phyloP scores from a whole-genome alignment of 345 rosid species.

The Limnanthes douglasii region DNA sequence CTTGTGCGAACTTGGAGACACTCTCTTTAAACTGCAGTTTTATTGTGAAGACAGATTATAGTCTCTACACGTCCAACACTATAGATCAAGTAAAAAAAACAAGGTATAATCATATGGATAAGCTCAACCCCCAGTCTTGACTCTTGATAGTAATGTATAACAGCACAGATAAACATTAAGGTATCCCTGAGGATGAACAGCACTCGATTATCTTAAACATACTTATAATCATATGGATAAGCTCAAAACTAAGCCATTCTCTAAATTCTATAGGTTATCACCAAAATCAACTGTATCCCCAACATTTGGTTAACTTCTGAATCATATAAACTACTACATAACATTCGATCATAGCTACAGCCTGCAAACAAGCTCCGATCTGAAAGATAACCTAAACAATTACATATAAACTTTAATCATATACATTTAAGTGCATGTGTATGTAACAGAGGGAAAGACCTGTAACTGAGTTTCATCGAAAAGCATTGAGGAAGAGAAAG shows the following conservation, averaged over 20 bases:
- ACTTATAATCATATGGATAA: not conserved
- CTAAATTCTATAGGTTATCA: not conserved
- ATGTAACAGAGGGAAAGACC: slow-evolving; percentile 19
- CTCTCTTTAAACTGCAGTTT: slow-evolving; percentile 74
- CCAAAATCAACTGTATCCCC: not conserved
- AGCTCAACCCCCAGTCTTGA: not conserved
- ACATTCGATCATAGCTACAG: too few relatives aligned
- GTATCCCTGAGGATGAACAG: too few relatives aligned
- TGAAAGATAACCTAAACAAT: not conserved
- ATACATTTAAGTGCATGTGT: not conserved
- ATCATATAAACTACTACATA: too few relatives aligned
- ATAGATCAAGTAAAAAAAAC: not conserved
- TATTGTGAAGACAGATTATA: not conserved
- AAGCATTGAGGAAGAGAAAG: slow-evolving; percentile 58
- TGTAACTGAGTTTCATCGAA: slow-evolving; percentile 89
- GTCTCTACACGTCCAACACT: not conserved
- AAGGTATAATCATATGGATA: not conserved
- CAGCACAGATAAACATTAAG: too few relatives aligned
- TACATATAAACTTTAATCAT: not conserved
- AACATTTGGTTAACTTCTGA: not conserved
- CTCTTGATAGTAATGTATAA: not conserved
- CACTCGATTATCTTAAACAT: too few relatives aligned
- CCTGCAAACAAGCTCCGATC: not conserved
- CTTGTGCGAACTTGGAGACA: slow-evolving; percentile 66
- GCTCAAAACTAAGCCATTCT: not conserved